These are phyloP conservation scores for Aspergillus neoniger DNA, from an alignment of 2,329 filamentous ascomycete genomes.

Conservation along the genomic window DNA sequence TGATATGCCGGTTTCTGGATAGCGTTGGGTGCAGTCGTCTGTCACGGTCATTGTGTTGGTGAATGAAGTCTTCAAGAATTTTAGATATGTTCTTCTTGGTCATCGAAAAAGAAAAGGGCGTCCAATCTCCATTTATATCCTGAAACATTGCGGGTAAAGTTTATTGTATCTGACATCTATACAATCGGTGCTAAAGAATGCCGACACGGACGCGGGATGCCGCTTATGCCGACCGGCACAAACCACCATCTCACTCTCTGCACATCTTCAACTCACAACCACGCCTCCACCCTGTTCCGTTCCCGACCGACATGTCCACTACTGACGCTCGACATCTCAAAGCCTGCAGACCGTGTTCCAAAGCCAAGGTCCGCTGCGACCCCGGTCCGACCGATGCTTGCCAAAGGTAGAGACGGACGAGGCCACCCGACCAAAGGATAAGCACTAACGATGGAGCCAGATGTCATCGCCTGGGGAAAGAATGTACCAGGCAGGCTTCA, in stretches of 20 bases:
- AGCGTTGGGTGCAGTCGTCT: slow-evolving; percentile 9
- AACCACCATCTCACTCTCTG: not conserved
- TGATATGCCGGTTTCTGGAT: slow-evolving; percentile 21
- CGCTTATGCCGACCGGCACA: not conserved
- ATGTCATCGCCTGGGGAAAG: slow-evolving; percentile 30
- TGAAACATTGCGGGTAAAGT: not conserved
- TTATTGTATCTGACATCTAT: not conserved
- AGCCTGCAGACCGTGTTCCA: slow-evolving; percentile 6
- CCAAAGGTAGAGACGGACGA: not conserved
- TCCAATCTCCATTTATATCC: not conserved
- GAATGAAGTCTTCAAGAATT: not conserved
- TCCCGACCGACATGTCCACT: not conserved
- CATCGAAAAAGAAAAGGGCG: not conserved
- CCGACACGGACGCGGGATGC: slow-evolving; percentile 6
- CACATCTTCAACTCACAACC: not conserved
- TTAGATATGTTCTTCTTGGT: not conserved
- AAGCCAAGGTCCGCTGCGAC: slow-evolving; percentile 8
- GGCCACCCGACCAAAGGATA: not conserved
- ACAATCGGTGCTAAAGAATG: not conserved
- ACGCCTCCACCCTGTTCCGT: not conserved
- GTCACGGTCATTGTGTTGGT: not conserved
- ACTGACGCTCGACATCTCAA: not conserved
- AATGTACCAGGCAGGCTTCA: slow-evolving; percentile 28
- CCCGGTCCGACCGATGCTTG: slow-evolving; percentile 6
- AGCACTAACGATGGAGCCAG: slow-evolving; percentile 14